phyloP scores from a whole-genome alignment of 2,329 filamentous ascomycete genomes.

The Alternaria ventricosa region DNA sequence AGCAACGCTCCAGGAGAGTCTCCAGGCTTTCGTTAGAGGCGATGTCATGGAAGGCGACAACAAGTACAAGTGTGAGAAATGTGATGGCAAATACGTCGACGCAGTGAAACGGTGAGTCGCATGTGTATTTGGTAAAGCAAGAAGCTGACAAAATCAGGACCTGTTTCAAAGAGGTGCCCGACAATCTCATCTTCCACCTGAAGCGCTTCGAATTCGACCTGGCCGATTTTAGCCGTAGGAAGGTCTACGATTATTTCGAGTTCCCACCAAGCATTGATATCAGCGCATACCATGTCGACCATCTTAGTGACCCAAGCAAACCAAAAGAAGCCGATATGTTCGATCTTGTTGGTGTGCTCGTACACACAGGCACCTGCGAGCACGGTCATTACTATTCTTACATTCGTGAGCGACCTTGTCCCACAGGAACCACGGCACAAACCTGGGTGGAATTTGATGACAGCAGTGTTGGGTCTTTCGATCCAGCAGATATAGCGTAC shows the following conservation, averaged over 20 bases:
- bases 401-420: constrained; percentile 76
- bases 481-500: constrained; percentile 73
- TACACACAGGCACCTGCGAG: constrained; percentile 91
- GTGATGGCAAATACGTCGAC: constrained; percentile 81
- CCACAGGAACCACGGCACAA: constrained; percentile 50
- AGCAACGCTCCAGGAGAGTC: constrained; percentile 78
- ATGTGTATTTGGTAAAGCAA: neutral
- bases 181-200: constrained; percentile 94
- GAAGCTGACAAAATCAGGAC: constrained; percentile 60
- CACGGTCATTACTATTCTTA: constrained; percentile 98
- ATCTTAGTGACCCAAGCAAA: constrained; percentile 70
- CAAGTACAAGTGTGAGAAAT: constrained; percentile 95
- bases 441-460: constrained; percentile 96
- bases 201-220: constrained; percentile 87
- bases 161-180: constrained; percentile 88
- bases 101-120: constrained; percentile 78
- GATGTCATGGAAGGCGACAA: constrained; percentile 98
- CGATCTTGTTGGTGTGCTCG: constrained; percentile 91
- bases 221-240: constrained; percentile 77
- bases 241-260: constrained; percentile 94
- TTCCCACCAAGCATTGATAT: constrained; percentile 87
- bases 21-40: constrained; percentile 94
- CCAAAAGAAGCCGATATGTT: constrained; percentile 75
- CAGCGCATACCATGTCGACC: constrained; percentile 86
- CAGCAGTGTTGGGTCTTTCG: constrained; percentile 77